Conservation (phyloP, 2,329 filamentous ascomycete genomes). For the Aphanocladium album region DNA sequence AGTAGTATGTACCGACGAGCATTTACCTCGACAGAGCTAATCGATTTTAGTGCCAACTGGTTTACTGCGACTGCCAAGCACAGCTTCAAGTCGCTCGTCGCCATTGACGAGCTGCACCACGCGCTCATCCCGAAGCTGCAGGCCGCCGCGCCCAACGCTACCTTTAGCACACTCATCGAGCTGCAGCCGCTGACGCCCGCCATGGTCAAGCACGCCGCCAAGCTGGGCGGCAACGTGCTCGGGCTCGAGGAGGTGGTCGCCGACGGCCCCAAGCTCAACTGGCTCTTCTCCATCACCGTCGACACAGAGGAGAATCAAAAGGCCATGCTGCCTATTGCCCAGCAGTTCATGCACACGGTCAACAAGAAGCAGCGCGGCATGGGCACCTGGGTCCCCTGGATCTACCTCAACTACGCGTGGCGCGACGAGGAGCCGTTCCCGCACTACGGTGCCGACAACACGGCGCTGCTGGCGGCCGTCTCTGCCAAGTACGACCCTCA, state of each 20-base stretch:
- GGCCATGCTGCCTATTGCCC: slow-evolving; percentile 26
- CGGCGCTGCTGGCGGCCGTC: slow-evolving; percentile 25
- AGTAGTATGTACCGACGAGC: slow-evolving; percentile 17
- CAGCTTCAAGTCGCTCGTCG: slow-evolving; percentile 26
- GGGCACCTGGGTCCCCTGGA: slow-evolving; percentile 28
- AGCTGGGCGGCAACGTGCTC: slow-evolving; percentile 27
- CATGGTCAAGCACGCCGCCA: slow-evolving; percentile 20
- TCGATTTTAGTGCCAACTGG: slow-evolving; percentile 24
- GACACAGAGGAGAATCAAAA: slow-evolving; percentile 31
- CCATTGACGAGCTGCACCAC: slow-evolving; percentile 25
- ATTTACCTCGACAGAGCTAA: background rate
- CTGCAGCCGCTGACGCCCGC: slow-evolving; percentile 29
- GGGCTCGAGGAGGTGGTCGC: slow-evolving; percentile 29
- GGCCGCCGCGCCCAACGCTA: slow-evolving; percentile 20
- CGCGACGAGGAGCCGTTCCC: slow-evolving; percentile 32
- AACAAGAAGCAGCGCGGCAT: slow-evolving; percentile 23
- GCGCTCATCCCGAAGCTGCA: slow-evolving; percentile 25
- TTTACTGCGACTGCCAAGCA: slow-evolving; percentile 26
- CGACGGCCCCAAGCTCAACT: slow-evolving; percentile 31
- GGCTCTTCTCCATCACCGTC: slow-evolving; percentile 34
- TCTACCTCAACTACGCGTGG: slow-evolving; percentile 41
- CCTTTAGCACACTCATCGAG: slow-evolving; percentile 24
- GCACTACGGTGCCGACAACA: slow-evolving; percentile 32
- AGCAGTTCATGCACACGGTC: slow-evolving; percentile 22
- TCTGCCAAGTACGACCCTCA: slow-evolving; percentile 29